Percentiles rank a stretch among this genome's conserved stretches.
Evolutionary conservation across 129 eudicot species (phyloP).

Genomic region (Helianthus tuberosus): DNA sequence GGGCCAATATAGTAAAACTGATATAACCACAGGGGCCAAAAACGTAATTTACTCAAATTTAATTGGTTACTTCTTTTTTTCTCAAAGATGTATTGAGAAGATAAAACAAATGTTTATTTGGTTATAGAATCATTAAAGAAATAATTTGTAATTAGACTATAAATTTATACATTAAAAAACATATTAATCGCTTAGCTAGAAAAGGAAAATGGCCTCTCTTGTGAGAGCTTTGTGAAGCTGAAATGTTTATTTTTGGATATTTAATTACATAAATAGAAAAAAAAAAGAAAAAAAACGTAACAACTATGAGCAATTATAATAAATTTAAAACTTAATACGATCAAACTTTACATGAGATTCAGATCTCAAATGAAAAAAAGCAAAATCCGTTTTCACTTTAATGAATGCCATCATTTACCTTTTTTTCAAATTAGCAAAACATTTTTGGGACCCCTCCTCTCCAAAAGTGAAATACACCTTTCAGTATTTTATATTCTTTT

Average conservation of each 20-base stretch:
- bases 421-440: conserved; percentile 10
- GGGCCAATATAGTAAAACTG: too few species aligned
- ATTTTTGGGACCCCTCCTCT: conserved; percentile 13
- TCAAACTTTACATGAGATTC: conserved; percentile 4
- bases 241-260: neutral
- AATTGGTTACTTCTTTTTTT: too few species aligned
- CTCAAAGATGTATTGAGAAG: too few species aligned
- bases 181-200: too few species aligned
- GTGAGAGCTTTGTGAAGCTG: neutral
- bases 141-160: too few species aligned
- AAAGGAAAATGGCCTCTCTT: too few species aligned
- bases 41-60: too few species aligned
- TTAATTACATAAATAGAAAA: neutral
- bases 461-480: conserved; percentile 2
- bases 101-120: too few species aligned
- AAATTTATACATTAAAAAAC: too few species aligned
- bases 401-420: conserved; percentile 11
- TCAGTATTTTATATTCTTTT: neutral
- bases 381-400: neutral
- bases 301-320: neutral
- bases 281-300: neutral
- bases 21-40: too few species aligned
- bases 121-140: too few species aligned
- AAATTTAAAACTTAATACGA: neutral
- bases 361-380: conserved; percentile 13